These are phyloP conservation scores for Saccharomyces hybrid DNA, from an alignment of 1,139 yeast genomes.

Conservation along the genomic window DNA sequence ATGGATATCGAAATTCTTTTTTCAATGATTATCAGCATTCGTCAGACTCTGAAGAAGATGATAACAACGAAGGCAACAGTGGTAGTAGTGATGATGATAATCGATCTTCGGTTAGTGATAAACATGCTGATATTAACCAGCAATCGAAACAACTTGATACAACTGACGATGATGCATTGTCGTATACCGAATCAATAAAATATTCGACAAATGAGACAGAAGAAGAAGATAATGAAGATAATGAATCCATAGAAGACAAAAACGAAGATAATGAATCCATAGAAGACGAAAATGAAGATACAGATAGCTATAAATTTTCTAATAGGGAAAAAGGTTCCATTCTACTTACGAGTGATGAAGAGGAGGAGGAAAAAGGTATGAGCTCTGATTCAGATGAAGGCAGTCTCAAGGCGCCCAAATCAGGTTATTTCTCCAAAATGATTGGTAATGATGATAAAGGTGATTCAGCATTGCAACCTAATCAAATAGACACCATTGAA, in stretches of 20 bases:
- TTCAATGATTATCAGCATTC: conserved; percentile 1
- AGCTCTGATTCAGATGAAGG: conserved; percentile 9
- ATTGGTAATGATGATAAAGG: conserved; percentile 11
- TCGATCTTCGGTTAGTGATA: background rate
- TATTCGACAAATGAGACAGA: conserved; percentile 6
- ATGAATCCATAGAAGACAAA: conserved; percentile 1
- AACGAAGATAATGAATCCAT: background rate
- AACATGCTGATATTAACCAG: background rate
- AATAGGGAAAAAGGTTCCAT: conserved; percentile 13
- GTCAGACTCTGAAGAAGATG: conserved; percentile 1
- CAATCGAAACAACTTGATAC: background rate
- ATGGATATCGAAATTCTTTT: background rate
- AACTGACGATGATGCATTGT: conserved; percentile 16
- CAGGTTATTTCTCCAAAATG: conserved; percentile 24
- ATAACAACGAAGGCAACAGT: background rate
- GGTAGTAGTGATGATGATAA: background rate
- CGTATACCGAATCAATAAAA: conserved; percentile 15
- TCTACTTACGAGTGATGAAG: conserved; percentile 3
- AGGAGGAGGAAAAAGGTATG: background rate
- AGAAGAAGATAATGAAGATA: background rate
- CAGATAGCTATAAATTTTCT: conserved; percentile 10
- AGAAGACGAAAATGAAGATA: conserved; percentile 3
- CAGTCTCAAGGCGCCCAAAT: conserved; percentile 13
- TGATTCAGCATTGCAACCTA: background rate
- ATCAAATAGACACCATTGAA: background rate